Evolutionary conservation across 2,329 filamentous ascomycete genomes (phyloP), one percentile per base, ranked within the genome.

Genomic region (Calonectria hawksworthii): DNA sequence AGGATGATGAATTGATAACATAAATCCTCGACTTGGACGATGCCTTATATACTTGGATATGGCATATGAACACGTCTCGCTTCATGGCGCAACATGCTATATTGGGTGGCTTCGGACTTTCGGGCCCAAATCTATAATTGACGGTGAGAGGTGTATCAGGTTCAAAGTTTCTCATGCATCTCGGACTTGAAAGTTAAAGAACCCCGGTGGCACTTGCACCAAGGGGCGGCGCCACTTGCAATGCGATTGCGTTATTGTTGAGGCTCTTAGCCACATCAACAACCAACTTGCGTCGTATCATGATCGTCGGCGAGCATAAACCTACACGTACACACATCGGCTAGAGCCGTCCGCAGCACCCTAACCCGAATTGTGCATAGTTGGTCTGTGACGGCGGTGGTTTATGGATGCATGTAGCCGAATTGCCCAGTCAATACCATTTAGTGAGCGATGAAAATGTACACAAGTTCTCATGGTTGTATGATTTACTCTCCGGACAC

Each of bases 161-260:
- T 56, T n/a, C 52, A 56, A 34, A n/a, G 30, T 56, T 56, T 56
- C 52, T 56, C 52, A 56, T 56, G 52, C 52, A 56, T 34, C 52
- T 56, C 32, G 52, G 30, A 56, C 52, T 5, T 3, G 18, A 34
- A 56, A 34, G 52, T 56, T 34, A 56, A 56, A 56, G n/a, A 23
- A 21, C 5, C 52, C 18, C 7, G 26, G 52, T 10, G 26, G 28
- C 52, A 21, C 52, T 30, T 21, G 21, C n/a, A 30, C 28, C 30
- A 56, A 56, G 52, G 51, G 26, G 28, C 21, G 7, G 21, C 18
- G 18, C 52, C 52, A 56, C 30, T 18, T 56, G 26, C 30, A 32
- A n/a, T 21, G 8, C 30, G 28, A 34, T 56, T 34, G 28, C 18
- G 30, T 21, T 56, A 56, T 56, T 34, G 16, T 56, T 34, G 44